These are phyloP conservation scores for Lecanicillium sp. DNA, from an alignment of 2,329 filamentous ascomycete species.

Conservation along the genomic window DNA sequence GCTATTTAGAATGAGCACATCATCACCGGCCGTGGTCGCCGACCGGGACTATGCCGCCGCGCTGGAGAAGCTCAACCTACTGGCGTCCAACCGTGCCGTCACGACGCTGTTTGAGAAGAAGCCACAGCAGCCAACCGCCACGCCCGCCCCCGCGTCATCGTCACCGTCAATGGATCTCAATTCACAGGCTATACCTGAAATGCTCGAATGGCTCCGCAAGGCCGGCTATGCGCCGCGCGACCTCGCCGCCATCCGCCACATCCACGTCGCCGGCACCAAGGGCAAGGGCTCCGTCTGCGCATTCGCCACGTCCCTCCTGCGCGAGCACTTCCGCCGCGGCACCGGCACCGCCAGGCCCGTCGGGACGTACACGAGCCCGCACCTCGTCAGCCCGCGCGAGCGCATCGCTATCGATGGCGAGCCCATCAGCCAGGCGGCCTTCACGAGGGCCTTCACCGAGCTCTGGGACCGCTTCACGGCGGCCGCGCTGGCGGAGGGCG, in stretches of 20 bases:
- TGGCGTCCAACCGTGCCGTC: constrained; percentile 73
- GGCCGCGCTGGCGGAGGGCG: constrained; percentile 29
- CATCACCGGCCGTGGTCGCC: background rate
- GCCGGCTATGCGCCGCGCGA: constrained; percentile 60
- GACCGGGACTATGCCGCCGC: constrained; percentile 55
- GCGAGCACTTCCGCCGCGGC: constrained; percentile 27
- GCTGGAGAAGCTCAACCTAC: constrained; percentile 64
- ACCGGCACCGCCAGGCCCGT: constrained; percentile 31
- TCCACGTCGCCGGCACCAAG: constrained; percentile 91
- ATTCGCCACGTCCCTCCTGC: constrained; percentile 74
- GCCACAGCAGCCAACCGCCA: constrained; percentile 22
- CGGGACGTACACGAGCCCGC: constrained; percentile 80
- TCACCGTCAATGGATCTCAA: constrained; percentile 45
- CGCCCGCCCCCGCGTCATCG: background rate
- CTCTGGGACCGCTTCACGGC: constrained; percentile 62
- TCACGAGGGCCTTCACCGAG: constrained; percentile 76
- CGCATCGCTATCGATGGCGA: constrained; percentile 73
- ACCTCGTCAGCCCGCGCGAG: constrained; percentile 77
- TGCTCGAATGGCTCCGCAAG: constrained; percentile 68
- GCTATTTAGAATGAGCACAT: background rate
- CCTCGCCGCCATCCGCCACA: constrained; percentile 41
- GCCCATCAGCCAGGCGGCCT: constrained; percentile 61
- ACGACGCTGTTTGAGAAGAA: constrained; percentile 40
- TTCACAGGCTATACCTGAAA: constrained; percentile 70
- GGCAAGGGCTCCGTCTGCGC: constrained; percentile 88